Conservation (phyloP, 2,329 filamentous ascomycete genomes). For the Xylariaceae sp. region DNA sequence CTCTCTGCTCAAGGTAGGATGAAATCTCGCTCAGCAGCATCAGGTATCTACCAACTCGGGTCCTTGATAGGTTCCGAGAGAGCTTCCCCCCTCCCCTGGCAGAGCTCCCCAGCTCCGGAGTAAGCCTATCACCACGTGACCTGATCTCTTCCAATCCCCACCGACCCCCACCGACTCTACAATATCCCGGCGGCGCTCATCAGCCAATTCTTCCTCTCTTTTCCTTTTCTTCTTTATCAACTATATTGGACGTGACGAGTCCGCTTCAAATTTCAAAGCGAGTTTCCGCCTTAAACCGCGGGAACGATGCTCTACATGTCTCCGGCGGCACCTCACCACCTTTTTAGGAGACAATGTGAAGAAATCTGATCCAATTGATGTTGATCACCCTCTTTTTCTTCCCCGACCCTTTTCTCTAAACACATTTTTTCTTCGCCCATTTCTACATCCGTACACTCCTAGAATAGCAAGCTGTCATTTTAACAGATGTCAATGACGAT, state of each 20-base stretch:
- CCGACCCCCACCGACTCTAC: background rate
- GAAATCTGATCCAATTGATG: conserved; percentile 54
- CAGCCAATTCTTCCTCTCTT: conserved; percentile 21
- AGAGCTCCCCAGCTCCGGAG: background rate
- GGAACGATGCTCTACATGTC: conserved; percentile 62
- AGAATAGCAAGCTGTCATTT: background rate
- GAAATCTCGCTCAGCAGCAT: too few relatives aligned
- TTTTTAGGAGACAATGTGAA: conserved; percentile 60
- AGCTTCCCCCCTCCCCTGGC: background rate
- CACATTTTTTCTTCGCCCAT: background rate
- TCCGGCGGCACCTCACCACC: conserved; percentile 61
- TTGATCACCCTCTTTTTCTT: conserved; percentile 19
- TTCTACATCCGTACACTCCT: background rate
- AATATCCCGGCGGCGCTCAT: conserved; percentile 7
- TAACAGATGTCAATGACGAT: too few relatives aligned
- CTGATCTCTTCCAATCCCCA: background rate
- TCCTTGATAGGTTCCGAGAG: too few relatives aligned
- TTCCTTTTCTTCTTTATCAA: conserved; percentile 57
- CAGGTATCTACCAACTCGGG: too few relatives aligned
- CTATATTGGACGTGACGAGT: conserved; percentile 79
- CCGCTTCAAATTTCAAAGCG: conserved; percentile 51
- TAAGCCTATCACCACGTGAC: too few relatives aligned
- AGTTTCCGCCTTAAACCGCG: conserved; percentile 50
- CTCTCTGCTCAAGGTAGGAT: too few relatives aligned
- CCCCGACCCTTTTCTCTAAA: too few relatives aligned